phyloP scores from a whole-genome alignment of 768 basidiomycete genomes.

The Podaxis sp. region DNA sequence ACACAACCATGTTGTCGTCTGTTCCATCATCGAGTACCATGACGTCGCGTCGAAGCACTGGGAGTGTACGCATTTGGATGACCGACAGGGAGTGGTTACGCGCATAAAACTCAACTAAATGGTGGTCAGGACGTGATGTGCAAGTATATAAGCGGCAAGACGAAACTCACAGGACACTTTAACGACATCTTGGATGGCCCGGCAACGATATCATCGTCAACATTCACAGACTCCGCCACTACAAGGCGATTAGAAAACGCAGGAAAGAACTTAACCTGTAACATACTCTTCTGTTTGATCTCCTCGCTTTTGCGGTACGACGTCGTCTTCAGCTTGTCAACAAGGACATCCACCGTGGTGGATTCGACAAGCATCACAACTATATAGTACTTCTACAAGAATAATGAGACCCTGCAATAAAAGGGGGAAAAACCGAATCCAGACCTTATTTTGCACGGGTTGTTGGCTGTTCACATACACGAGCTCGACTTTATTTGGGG shows the following conservation, averaged over 20 bases:
- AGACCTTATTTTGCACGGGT: constrained; percentile 67
- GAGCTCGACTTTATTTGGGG: constrained; percentile 75
- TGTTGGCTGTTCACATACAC: constrained; percentile 88
- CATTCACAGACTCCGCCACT: constrained; percentile 58
- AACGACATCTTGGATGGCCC: constrained; percentile 88
- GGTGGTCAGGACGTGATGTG: constrained; percentile 16
- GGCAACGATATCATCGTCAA: constrained; percentile 90
- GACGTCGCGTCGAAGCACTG: constrained; percentile 95
- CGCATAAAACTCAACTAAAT: constrained; percentile 79
- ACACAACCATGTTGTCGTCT: constrained; percentile 94
- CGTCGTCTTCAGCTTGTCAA: constrained; percentile 64
- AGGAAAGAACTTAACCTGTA: background rate
- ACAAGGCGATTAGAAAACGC: background rate
- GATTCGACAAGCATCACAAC: constrained; percentile 81
- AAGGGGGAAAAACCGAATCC: constrained; percentile 14
- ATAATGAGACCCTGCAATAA: background rate
- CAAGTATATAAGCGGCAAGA: background rate
- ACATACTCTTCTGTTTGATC: constrained; percentile 64
- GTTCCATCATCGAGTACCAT: constrained; percentile 94
- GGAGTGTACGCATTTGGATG: constrained; percentile 80
- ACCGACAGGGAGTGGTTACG: constrained; percentile 80
- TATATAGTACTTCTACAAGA: constrained; percentile 78
- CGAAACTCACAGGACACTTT: constrained; percentile 80
- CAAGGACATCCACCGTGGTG: constrained; percentile 64
- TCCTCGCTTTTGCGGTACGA: constrained; percentile 61